Evolutionary conservation across 495 filamentous ascomycete genomes (phyloP), one percentile per base, ranked within the genome.

Genomic region (Trichoderma reesei): DNA sequence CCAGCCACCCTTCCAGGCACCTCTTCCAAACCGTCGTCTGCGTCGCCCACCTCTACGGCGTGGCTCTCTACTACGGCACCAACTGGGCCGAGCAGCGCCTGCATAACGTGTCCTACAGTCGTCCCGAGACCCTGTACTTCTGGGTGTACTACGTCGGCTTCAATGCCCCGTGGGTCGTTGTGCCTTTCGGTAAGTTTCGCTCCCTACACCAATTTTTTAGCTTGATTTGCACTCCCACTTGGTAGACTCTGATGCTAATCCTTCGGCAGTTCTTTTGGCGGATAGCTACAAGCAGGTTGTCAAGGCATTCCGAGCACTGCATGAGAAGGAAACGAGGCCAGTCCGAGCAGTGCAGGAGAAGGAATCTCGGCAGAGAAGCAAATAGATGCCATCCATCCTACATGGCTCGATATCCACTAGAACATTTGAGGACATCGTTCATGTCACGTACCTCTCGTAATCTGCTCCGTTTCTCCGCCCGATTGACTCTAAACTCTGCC

Each of bases 101-200:
- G 67, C 75, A 79, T 44, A 80, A 80, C 0, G 67, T 80, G 5
- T 76, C 79, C 5, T 89, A 91, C 71, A 90, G 85, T 67, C 80
- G 91, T 64, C 90, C 92, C 4, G 92, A 96, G 74, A 70, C 78
- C 5, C 81, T 86, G 65, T 96, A 95, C 71, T 96, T 90, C 71
- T 96, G 91, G 90, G 74, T 86, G 14, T 96, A 96, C 71, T 96
- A 89, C 70, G 83, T 92, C 26, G 80, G 88, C 18, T 88, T 96
- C 83, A 96, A 96, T 70, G 79, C 85, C 59, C 88, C 92, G 62
- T 96, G 92, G 92, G 90, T 87, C 41, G 78, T 94, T 14, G 82
- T 96, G 65, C 92, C 91, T 3, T 44, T 65, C 33, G n/a, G 70
- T 74, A 63, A 70, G 78, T 46, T 26, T 3, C 39, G 14, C 33